Base-by-base conservation (phyloP, 345 rosid genomes). In the Citrus sinensis region DNA sequence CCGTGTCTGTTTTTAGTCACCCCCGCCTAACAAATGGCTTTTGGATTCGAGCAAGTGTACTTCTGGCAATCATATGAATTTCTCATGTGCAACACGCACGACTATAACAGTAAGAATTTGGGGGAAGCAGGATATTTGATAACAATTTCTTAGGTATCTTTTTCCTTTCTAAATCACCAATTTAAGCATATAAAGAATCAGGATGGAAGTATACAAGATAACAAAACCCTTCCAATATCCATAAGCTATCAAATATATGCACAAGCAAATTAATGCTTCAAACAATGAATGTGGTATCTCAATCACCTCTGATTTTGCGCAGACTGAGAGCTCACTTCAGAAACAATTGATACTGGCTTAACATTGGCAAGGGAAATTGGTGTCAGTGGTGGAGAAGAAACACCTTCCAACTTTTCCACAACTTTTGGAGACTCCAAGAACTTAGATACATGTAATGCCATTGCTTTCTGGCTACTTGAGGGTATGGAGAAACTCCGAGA, bases 401-500 rank as follows among this genome's bases (percentile, higher is more conserved):
- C 82, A 24, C 84, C 90, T 46, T 78, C 88, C 61, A 55, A 86
- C 65, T 88, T 88, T 39, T 83, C 82, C 4, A 80, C 80, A 74
- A 55, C 65, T 30, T 70, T 80, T 13, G 91, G 81, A 42, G 90
- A 84, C 78, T 87, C 87, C 71, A 81, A 63, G 42, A 80, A 76
- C 85, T 85, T 83, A 24, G 90, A 82, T 49, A 79, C 84, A 39
- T 89, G 88, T 60, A 83, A 72, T 56, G 90, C 83, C 84, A 81
- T 79, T 32, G 90, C 89, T 87, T 94, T 94, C 71, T 90, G 92
- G 88, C 88, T 86, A 65, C 93, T 88, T 20, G 98, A 90, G 71
- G 96, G 98, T 84, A 88, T 92, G 75, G 98, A 97, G 86, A 84
- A 97, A 79, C 99, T 90, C 68, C 97, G 85, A 27, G 97, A 82